Evolutionary conservation across 805 yeast genomes (phyloP).

Genomic region (Yarrowia sp.): DNA sequence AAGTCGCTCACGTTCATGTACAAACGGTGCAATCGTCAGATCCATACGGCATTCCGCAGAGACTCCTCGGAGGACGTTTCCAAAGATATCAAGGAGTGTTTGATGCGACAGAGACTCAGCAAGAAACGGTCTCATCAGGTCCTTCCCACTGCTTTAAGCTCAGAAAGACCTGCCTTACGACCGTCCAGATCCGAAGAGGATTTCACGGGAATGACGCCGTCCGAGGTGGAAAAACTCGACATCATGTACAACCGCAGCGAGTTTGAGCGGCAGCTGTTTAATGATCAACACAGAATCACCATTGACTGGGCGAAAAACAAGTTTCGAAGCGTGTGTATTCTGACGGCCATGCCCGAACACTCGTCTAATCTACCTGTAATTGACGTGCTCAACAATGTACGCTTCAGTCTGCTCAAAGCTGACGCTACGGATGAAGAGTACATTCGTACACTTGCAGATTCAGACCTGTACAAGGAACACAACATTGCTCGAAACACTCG

Average conservation of each 20-base stretch:
- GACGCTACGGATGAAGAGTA: conserved; percentile 48
- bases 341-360: conserved; percentile 51
- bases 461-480: conserved; percentile 61
- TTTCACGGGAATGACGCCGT: conserved; percentile 32
- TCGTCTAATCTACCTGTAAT: conserved; percentile 36
- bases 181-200: conserved; percentile 22
- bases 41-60: conserved; percentile 8
- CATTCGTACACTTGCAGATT: conserved; percentile 46
- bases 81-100: not conserved
- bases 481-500: conserved; percentile 43
- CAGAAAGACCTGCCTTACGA: not conserved
- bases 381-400: conserved; percentile 36
- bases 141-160: conserved; percentile 6
- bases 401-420: conserved; percentile 45
- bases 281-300: conserved; percentile 62
- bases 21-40: conserved; percentile 44
- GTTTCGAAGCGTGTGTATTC: conserved; percentile 58
- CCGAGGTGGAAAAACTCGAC: conserved; percentile 49
- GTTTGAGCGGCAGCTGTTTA: conserved; percentile 45
- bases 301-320: conserved; percentile 67
- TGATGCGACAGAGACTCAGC: conserved; percentile 24
- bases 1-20: conserved; percentile 59
- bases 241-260: conserved; percentile 49
- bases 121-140: conserved; percentile 17
- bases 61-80: conserved; percentile 12